Evolutionary conservation across 1,284 basidiomycete genomes (phyloP), one percentile per base, ranked within the genome.

Genomic region (Cryptococcus sp.): DNA sequence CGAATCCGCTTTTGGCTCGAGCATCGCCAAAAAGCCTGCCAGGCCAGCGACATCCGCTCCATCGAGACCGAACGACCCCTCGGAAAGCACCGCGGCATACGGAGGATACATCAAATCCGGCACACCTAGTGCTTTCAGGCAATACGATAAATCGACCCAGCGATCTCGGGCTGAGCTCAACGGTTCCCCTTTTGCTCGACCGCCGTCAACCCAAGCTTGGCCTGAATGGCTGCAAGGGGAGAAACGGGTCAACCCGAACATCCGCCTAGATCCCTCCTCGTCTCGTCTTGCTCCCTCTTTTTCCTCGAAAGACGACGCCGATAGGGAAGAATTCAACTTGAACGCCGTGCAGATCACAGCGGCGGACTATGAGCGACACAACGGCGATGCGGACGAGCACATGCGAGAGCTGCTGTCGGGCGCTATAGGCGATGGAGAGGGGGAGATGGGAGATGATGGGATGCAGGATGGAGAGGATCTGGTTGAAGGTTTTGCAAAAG

Each of bases 401-500:
- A 72, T 77, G 70, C 63, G 71, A 31, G 75, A 77, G 46, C 63
- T 77, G 7, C 57, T 77, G 11, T 68, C 70, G 16, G 71, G 71
- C 2, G 74, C 74, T 0, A 63, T 75, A 3, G 74, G 74, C 5
- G 73, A 72, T 24, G 67, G 67, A 3, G 66, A 70, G 42, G 67
- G 60, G 24, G 71, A 68, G 16, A 52, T 57, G 21, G 63, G 55
- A 32, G 77, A 86, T 35, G 77, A 83, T 47, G 61, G 50, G 1
- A 36, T 53, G n/a, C 75, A 79, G 67, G 78, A 79, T 5, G 68
- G 67, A 4, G 81, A 87, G 50, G 80, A 83, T 2, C 73, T 76
- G 3, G 84, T 91, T 1, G 77, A 83, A 12, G 87, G 86, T 0
- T 90, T 92, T 65, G 76, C 76, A 9, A 79, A 84, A 14, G 79